A percentile compares a stretch with the other conserved stretches of the same genome.
Conservation (phyloP, 108 stramenopile species). For the Pelagomonas calceolata region DNA sequence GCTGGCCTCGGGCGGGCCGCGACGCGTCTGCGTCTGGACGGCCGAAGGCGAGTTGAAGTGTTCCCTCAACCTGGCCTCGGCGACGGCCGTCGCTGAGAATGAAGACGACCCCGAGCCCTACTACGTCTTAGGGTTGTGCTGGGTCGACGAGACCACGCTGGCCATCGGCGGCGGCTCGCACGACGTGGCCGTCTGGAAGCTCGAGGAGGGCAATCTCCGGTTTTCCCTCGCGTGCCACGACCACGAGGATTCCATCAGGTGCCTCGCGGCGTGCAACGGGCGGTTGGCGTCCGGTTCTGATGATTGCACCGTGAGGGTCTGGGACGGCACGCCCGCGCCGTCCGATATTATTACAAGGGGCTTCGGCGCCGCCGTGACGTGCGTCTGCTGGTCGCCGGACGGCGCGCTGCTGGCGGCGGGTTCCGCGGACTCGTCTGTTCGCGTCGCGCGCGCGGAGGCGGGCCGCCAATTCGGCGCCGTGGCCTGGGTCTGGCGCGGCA, state of each 20-base stretch:
- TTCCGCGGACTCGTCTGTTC: not conserved
- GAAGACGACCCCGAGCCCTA: not conserved
- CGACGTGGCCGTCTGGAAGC: not conserved
- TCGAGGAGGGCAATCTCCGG: not conserved
- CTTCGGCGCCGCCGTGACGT: not conserved
- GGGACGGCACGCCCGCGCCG: not conserved
- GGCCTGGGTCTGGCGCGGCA: not conserved
- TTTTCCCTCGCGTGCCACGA: not conserved
- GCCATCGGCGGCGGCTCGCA: too few species aligned
- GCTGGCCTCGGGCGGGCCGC: conserved; percentile 62
- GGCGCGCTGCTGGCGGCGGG: not conserved
- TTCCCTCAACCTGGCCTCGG: not conserved
- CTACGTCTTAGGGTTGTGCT: too few species aligned
- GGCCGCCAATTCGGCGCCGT: not conserved
- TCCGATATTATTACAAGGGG: not conserved
- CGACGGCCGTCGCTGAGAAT: not conserved
- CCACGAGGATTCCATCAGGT: not conserved
- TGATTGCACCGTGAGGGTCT: not conserved
- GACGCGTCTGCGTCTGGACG: conserved; percentile 64
- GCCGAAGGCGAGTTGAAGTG: not conserved
- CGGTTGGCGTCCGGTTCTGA: not conserved
- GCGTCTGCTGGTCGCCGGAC: not conserved
- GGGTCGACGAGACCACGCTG: too few species aligned
- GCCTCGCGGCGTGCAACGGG: not conserved
- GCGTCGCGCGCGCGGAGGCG: not conserved